phyloP scores from a whole-genome alignment of 768 basidiomycete genomes.

The Multifurca ochricompacta region DNA sequence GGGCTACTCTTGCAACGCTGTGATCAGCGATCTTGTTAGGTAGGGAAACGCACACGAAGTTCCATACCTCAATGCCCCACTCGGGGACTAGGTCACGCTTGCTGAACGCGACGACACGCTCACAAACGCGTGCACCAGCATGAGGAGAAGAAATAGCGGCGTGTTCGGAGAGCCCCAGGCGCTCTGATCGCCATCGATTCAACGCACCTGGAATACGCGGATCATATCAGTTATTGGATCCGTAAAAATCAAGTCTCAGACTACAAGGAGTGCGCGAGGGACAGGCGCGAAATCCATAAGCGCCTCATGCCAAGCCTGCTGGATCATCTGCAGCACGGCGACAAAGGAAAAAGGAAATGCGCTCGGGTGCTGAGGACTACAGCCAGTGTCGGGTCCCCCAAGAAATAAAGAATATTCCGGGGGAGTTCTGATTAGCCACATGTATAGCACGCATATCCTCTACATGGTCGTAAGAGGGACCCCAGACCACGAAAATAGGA shows the following conservation, averaged over 20 bases:
- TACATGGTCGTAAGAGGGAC: not conserved
- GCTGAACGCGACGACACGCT: constrained; percentile 85
- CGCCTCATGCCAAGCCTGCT: constrained; percentile 5
- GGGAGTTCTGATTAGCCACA: constrained; percentile 12
- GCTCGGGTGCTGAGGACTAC: not conserved
- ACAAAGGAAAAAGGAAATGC: constrained; percentile 1
- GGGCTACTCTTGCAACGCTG: constrained; percentile 38
- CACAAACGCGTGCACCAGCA: constrained; percentile 39
- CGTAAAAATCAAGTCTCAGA: not conserved
- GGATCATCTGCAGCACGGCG: not conserved
- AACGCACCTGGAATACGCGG: constrained; percentile 8
- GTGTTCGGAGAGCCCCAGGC: constrained; percentile 13
- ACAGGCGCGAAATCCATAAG: constrained; percentile 1
- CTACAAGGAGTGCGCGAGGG: constrained; percentile 10
- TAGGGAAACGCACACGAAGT: not conserved
- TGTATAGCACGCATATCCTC: constrained; percentile 5
- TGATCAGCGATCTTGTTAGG: constrained; percentile 8
- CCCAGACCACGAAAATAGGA: constrained; percentile 4
- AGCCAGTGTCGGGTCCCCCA: constrained; percentile 12
- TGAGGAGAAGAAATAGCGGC: constrained; percentile 13
- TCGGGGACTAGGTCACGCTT: constrained; percentile 87
- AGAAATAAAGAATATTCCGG: constrained; percentile 5
- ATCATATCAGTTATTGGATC: constrained; percentile 8
- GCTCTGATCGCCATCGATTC: constrained; percentile 18
- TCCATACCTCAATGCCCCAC: constrained; percentile 80